A percentile compares a stretch with the other conserved stretches of the same genome.
phyloP scores from a whole-genome alignment of 2,329 filamentous ascomycete genomes.

The Phaeophleospora eucalypticola region DNA sequence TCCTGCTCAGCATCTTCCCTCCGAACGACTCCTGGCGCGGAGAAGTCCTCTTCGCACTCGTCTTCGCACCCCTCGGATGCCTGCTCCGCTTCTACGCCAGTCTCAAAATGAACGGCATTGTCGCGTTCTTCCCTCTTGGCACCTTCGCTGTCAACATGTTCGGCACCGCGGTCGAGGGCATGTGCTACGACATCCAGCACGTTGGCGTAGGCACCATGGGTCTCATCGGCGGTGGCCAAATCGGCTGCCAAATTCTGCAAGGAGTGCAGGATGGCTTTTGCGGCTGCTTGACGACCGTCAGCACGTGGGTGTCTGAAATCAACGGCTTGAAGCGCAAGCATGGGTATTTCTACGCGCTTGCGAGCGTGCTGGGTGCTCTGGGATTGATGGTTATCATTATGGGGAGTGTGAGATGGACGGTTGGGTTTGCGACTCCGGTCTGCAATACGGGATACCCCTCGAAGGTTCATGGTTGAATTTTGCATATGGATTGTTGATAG shows the following conservation, averaged over 20 bases:
- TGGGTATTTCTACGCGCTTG: conserved; percentile 65
- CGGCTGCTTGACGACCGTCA: conserved; percentile 46
- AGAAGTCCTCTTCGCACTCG: conserved; percentile 67
- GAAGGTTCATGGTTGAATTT: conserved; percentile 26
- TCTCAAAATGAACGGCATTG: conserved; percentile 63
- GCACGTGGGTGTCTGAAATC: conserved; percentile 47
- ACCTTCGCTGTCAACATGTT: conserved; percentile 79
- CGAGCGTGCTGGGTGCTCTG: conserved; percentile 58
- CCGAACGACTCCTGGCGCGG: conserved; percentile 71
- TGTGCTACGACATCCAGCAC: conserved; percentile 76
- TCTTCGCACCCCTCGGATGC: conserved; percentile 79
- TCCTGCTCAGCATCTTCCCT: conserved; percentile 68
- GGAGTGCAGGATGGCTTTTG: conserved; percentile 48
- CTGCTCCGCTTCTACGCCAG: conserved; percentile 70
- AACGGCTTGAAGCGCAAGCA: conserved; percentile 41
- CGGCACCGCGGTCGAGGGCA: conserved; percentile 69
- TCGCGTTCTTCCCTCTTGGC: conserved; percentile 71
- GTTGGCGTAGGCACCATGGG: conserved; percentile 38
- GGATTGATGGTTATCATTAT: conserved; percentile 64
- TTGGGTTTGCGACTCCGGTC: conserved; percentile 37
- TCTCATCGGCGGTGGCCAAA: conserved; percentile 36
- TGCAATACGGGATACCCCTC: conserved; percentile 35
- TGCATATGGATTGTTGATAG: too few relatives aligned
- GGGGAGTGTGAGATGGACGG: conserved; percentile 69
- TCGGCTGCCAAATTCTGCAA: conserved; percentile 45